A percentile compares a stretch with the other conserved stretches of the same genome.
These are phyloP conservation scores for Syzygium aromaticum DNA, from an alignment of 345 rosid genomes.

Conservation along the genomic window DNA sequence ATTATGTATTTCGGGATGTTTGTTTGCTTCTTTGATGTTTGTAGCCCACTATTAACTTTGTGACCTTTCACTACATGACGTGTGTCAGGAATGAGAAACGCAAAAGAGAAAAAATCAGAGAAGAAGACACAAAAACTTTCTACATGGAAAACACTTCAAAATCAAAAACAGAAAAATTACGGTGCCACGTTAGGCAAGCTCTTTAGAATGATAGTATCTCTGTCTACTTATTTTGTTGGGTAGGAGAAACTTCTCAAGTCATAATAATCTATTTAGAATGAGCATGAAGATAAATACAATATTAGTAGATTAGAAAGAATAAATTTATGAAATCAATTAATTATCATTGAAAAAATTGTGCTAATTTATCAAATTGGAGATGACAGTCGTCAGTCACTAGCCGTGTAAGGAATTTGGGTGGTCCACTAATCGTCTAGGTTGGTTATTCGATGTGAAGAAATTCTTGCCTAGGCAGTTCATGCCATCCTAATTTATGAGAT, in stretches of 20 bases:
- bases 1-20: neutral
- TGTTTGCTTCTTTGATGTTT: neutral
- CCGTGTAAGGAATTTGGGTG: neutral
- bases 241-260: neutral
- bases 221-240: neutral
- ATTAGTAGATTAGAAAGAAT: neutral
- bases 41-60: neutral
- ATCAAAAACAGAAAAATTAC: neutral
- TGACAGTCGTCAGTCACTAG: neutral
- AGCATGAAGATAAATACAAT: neutral
- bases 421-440: neutral
- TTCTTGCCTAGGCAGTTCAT: neutral
- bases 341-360: neutral
- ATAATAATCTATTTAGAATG: neutral
- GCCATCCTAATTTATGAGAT: neutral
- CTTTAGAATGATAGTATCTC: neutral
- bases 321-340: neutral
- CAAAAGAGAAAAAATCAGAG: neutral
- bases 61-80: neutral
- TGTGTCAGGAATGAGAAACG: neutral
- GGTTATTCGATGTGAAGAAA: neutral
- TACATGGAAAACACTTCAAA: neutral
- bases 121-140: neutral
- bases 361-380: neutral
- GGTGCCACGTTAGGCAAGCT: neutral